Evolutionary conservation across 331 rosid genomes (phyloP).

Genomic region (Saraca asoca): DNA sequence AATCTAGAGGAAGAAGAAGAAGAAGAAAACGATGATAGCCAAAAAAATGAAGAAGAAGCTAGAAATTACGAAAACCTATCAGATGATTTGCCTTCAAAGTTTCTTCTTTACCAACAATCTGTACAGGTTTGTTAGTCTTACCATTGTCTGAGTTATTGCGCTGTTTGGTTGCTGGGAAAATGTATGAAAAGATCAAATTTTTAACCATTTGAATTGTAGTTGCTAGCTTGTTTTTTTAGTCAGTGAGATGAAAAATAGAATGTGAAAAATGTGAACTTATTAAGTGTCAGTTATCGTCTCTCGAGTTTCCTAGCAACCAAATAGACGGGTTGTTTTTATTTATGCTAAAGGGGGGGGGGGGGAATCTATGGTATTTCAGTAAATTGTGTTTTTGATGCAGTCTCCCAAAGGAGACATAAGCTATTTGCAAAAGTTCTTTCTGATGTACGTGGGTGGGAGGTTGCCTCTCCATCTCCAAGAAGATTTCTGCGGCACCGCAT

Average conservation of each 20-base stretch:
- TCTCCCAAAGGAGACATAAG: conserved; percentile 96
- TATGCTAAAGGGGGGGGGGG: neutral
- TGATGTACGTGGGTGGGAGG: conserved; percentile 92
- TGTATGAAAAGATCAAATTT: neutral
- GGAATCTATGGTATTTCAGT: conserved; percentile 28
- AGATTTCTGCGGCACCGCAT: conserved; percentile 92
- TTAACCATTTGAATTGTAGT: neutral
- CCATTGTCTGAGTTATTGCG: conserved; percentile 3
- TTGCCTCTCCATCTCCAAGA: conserved; percentile 89
- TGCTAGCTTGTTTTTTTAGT: conserved; percentile 5
- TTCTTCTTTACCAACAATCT: conserved; percentile 79
- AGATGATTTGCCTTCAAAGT: conserved; percentile 70
- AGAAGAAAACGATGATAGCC: conserved; percentile 18
- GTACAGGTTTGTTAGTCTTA: conserved; percentile 67
- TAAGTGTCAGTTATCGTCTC: neutral
- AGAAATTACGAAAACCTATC: conserved; percentile 41
- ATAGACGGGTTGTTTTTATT: conserved; percentile 1
- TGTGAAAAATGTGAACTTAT: conserved; percentile 2
- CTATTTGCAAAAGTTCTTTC: conserved; percentile 88
- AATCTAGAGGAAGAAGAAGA: conserved; percentile 31
- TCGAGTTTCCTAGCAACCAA: neutral
- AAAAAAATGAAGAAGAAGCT: conserved; percentile 33
- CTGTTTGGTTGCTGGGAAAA: conserved; percentile 21
- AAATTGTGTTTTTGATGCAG: conserved; percentile 46
- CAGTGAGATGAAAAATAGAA: conserved; percentile 4